Conservation (phyloP, 148 eudicot genomes). For the Hydrangea macrophylla region DNA sequence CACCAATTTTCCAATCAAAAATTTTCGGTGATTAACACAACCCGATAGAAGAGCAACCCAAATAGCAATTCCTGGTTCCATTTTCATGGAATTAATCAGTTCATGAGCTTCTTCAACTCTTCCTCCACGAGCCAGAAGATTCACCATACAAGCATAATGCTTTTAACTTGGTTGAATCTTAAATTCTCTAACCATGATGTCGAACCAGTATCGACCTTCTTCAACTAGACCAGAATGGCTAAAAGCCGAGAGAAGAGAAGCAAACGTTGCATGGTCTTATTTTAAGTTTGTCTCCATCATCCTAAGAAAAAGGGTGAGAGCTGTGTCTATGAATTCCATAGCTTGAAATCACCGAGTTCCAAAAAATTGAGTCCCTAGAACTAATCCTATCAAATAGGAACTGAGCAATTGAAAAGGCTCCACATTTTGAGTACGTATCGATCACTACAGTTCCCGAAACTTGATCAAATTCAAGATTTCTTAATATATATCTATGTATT, state of each 20-base stretch:
- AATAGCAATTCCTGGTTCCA: constrained; percentile 43
- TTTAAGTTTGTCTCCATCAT: constrained; percentile 39
- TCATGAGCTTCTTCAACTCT: constrained; percentile 49
- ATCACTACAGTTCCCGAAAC: constrained; percentile 55
- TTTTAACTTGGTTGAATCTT: constrained; percentile 56
- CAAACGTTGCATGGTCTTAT: constrained; percentile 74
- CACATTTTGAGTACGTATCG: constrained; percentile 81
- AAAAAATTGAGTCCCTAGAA: constrained; percentile 46
- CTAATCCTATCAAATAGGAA: constrained; percentile 40
- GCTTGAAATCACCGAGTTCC: constrained; percentile 67
- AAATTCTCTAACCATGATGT: constrained; percentile 47
- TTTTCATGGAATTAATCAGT: constrained; percentile 38
- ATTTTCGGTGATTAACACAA: constrained; percentile 49
- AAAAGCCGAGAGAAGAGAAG: constrained; percentile 68
- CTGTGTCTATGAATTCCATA: constrained; percentile 69
- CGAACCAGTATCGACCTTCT: constrained; percentile 65
- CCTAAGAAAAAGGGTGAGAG: constrained; percentile 51
- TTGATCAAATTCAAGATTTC: constrained; percentile 39
- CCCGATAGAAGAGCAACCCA: constrained; percentile 75
- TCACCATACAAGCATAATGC: constrained; percentile 67
- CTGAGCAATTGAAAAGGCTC: constrained; percentile 47
- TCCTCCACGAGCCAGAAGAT: constrained; percentile 74
- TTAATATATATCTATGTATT: constrained; percentile 51
- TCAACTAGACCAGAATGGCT: constrained; percentile 73
- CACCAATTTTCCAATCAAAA: constrained; percentile 52